These are phyloP conservation scores for Mariannaea elegans DNA, from an alignment of 2,329 filamentous ascomycete species.

Conservation along the genomic window DNA sequence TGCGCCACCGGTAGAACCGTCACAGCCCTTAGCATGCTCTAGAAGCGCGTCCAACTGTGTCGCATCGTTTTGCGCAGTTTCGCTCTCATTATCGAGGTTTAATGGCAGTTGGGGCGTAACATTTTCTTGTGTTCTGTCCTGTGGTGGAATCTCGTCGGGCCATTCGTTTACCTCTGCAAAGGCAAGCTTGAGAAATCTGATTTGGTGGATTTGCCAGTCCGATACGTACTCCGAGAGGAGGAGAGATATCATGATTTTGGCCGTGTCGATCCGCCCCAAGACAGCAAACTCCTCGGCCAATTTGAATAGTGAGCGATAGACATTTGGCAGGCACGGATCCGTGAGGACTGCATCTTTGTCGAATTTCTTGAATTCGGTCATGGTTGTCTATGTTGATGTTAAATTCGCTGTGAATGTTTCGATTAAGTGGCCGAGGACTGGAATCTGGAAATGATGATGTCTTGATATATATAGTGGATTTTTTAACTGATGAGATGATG, in stretches of 20 bases:
- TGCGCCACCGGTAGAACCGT: background rate
- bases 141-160: conserved; percentile 24
- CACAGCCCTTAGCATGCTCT: background rate
- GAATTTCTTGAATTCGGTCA: conserved; percentile 15
- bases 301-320: conserved; percentile 19
- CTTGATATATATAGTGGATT: no score
- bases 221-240: conserved; percentile 29
- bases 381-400: no score
- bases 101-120: background rate
- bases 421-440: no score
- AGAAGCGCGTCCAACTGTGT: conserved; percentile 1
- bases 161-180: conserved; percentile 27
- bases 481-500: no score
- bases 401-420: no score
- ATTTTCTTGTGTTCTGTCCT: conserved; percentile 8
- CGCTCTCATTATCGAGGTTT: background rate
- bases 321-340: conserved; percentile 7
- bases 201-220: conserved; percentile 24
- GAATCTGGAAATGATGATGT: no score
- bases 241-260: conserved; percentile 25
- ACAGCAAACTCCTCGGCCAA: conserved; percentile 33
- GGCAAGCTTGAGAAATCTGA: conserved; percentile 18
- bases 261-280: conserved; percentile 24
- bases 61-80: conserved; percentile 2
- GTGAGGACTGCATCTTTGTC: conserved; percentile 18